Evolutionary conservation across 2,329 filamentous ascomycete species (phyloP), one percentile per base, ranked within the genome.

Genomic region (Ceratocystis variospora): DNA sequence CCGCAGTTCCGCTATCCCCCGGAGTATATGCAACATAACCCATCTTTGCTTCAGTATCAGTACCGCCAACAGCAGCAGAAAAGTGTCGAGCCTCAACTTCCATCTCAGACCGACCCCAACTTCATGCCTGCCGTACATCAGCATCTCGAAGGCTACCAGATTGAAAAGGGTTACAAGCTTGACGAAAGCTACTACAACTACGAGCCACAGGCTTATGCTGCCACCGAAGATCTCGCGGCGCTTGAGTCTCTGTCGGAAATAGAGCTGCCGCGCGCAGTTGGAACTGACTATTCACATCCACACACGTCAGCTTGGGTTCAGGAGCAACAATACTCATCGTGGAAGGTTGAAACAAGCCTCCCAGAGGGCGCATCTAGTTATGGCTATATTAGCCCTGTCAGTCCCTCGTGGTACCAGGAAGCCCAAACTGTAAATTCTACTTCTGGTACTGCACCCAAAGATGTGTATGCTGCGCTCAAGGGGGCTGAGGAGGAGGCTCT

Each of bases 211-310:
- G 8, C 55, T n/a, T 59, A 59, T 37, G 28, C 55, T 37, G 15
- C 28, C 33, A 59, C 55, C 55, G 55, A 59, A 59, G 55, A 59
- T 19, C 31, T 59, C 7, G 25, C 55, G 5, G 55, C 55, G 8
- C 55, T 59, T n/a, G 55, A 59, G 55, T 59, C 55, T 6, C 55
- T 59, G 2, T 59, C 55, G 15, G 55, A 59, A 59, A 59, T 59
- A n/a, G 55, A 59, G 55, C 55, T 59, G 15, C 55, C 55, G 12
- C 55, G 55, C 17, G 19, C 25, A 37, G 28, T 59, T 37, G 55
- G 17, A 17, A 59, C 55, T 10, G 55, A 59, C 19, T 59, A 59
- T 59, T 59, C 55, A 8, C 55, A 22, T 3, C 55, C 55, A 37
- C 19, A 59, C n/a, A 59, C 55, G 17, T 59, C 55, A 31, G 55